Evolutionary conservation across 2,329 filamentous ascomycete genomes (phyloP).

Genomic region (Paecilomyces formosus): DNA sequence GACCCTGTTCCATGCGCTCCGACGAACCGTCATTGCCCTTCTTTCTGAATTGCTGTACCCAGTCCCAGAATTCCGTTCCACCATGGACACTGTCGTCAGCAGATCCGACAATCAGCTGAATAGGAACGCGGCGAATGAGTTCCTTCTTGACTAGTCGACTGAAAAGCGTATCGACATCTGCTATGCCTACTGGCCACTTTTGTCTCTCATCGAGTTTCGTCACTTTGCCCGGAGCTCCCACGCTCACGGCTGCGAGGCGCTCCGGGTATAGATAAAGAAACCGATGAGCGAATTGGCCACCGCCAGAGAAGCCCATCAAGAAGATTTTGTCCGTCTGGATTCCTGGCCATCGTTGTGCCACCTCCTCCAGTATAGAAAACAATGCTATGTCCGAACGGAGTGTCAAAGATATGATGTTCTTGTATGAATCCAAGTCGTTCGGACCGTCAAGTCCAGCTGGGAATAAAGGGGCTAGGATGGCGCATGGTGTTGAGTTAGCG

Average conservation of each 20-base stretch:
- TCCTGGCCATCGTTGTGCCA: constrained; percentile 18
- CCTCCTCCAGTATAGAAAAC: constrained; percentile 22
- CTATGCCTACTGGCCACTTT: constrained; percentile 12
- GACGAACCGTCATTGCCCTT: neutral
- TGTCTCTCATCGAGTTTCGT: constrained; percentile 15
- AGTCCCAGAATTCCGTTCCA: neutral
- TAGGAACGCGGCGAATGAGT: constrained; percentile 5
- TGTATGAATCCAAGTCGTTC: constrained; percentile 23
- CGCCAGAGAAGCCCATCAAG: constrained; percentile 23
- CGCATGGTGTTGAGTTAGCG: constrained; percentile 17
- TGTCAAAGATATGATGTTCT: constrained; percentile 13
- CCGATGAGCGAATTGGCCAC: constrained; percentile 24
- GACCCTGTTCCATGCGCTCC: neutral
- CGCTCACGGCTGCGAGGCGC: constrained; percentile 16
- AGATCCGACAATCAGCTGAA: neutral
- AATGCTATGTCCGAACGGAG: constrained; percentile 20
- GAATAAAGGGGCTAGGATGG: constrained; percentile 23
- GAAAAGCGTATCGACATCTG: constrained; percentile 7
- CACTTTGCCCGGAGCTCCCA: constrained; percentile 23
- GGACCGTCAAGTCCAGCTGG: constrained; percentile 21
- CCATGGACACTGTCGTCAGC: neutral
- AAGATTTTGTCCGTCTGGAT: constrained; percentile 19
- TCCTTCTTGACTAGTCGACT: constrained; percentile 6
- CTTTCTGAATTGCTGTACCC: neutral
- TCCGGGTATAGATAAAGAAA: constrained; percentile 26